A percentile compares a stretch with the other conserved stretches of the same genome.
phyloP scores from a whole-genome alignment of 441 rosid genomes.

The Mallotus repandus region DNA sequence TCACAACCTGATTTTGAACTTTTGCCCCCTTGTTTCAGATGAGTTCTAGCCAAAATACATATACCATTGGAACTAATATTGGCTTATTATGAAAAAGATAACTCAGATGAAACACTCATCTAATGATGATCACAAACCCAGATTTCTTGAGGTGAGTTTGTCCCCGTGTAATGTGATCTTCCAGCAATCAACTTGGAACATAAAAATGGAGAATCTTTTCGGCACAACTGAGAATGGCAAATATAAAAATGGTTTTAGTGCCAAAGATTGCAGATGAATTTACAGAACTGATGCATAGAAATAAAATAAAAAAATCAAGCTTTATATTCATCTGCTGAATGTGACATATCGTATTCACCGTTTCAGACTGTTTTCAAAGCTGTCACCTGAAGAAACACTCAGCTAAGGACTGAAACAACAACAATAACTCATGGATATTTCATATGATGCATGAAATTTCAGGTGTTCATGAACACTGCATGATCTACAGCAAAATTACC shows the following conservation, averaged over 20 bases:
- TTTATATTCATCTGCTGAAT: background rate
- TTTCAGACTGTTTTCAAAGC: background rate
- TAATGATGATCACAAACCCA: conserved; percentile 31
- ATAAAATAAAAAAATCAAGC: background rate
- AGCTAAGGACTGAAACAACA: background rate
- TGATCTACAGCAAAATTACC: background rate
- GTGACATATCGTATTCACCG: background rate
- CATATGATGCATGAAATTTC: background rate
- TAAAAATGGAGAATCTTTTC: conserved; percentile 63
- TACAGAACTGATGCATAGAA: background rate
- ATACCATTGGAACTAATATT: too few species aligned
- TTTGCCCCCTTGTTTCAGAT: too few species aligned
- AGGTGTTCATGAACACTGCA: background rate
- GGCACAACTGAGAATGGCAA: conserved; percentile 64
- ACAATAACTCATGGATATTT: background rate
- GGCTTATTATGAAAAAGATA: too few species aligned
- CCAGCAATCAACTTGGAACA: conserved; percentile 74
- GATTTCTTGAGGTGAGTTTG: conserved; percentile 66
- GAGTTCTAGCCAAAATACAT: too few species aligned
- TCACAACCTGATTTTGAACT: too few species aligned
- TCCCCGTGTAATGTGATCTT: conserved; percentile 74
- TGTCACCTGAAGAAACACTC: background rate
- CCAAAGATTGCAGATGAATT: too few species aligned
- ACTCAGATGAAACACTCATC: too few species aligned
- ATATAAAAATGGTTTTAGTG: background rate